phyloP scores from a whole-genome alignment of 1,139 yeast genomes.

The Zygotorulaspora mrakii region DNA sequence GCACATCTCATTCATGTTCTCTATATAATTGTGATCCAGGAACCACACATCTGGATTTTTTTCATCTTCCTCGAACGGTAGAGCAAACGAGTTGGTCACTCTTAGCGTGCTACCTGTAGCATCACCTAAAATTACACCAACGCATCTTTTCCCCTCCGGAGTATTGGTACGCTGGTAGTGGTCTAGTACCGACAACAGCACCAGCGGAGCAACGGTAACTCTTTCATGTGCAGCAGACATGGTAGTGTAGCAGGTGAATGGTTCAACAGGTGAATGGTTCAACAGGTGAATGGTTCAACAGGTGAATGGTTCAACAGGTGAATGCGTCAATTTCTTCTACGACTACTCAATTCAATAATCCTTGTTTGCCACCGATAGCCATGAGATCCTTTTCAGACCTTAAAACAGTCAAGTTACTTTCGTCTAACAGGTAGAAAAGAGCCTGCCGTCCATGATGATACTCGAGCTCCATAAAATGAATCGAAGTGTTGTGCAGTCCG shows the following conservation, averaged over 20 bases:
- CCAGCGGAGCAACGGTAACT: constrained; percentile 94
- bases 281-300: too few species aligned
- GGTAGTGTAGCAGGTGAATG: too few species aligned
- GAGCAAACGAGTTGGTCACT: constrained; percentile 77
- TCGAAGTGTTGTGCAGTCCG: too few species aligned
- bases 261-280: too few species aligned
- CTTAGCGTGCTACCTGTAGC: constrained; percentile 52
- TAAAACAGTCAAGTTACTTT: neutral
- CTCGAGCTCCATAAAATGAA: too few species aligned
- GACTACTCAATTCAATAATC: too few species aligned
- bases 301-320: too few species aligned
- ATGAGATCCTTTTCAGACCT: constrained; percentile 3
- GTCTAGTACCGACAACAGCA: constrained; percentile 88
- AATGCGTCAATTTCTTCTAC: too few species aligned
- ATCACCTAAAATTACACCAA: constrained; percentile 92
- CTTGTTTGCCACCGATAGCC: constrained; percentile 8
- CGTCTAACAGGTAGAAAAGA: neutral
- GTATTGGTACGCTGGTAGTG: constrained; percentile 85
- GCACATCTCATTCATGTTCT: constrained; percentile 96
- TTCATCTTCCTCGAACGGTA: constrained; percentile 96
- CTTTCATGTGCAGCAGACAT: constrained; percentile 45
- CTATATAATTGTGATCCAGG: constrained; percentile 92
- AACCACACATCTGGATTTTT: constrained; percentile 95
- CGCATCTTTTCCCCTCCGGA: constrained; percentile 72
- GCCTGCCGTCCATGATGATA: too few species aligned